These are phyloP conservation scores for Prosopis cineraria DNA, from an alignment of 306 rosid genomes.

Conservation along the genomic window DNA sequence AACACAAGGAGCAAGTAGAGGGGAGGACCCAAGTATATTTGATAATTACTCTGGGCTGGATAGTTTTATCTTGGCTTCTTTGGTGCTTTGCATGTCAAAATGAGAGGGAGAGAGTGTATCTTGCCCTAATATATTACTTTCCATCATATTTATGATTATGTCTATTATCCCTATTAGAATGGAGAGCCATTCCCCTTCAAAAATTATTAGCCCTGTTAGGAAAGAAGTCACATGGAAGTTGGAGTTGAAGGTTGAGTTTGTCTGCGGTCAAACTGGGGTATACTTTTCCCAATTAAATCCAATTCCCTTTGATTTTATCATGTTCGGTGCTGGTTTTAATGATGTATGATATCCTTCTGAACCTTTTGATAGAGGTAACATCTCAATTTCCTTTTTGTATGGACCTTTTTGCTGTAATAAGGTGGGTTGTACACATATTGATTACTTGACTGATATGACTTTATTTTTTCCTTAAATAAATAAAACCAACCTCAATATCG, in stretches of 20 bases:
- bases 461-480: slow-evolving; percentile 1
- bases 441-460: slow-evolving; percentile 10
- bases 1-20: neutral
- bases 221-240: neutral
- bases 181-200: neutral
- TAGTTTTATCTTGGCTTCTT: neutral
- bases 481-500: slow-evolving; percentile 26
- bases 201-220: neutral
- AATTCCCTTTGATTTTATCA: slow-evolving; percentile 9
- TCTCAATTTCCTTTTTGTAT: slow-evolving; percentile 4
- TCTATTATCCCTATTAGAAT: neutral
- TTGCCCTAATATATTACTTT: neutral
- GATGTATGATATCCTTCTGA: neutral
- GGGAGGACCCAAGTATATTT: neutral
- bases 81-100: neutral
- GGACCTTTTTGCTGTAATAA: neutral
- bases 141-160: no score
- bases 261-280: neutral
- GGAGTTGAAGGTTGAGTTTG: slow-evolving; percentile 1
- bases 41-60: neutral
- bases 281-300: neutral
- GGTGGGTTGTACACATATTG: slow-evolving; percentile 14
- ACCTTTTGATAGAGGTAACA: neutral
- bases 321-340: neutral
- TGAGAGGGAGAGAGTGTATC: neutral